A percentile compares a stretch with the other conserved stretches of the same genome.
These are phyloP conservation scores for Sporobolomyces roseus DNA, from an alignment of 768 basidiomycete species.

Conservation along the genomic window DNA sequence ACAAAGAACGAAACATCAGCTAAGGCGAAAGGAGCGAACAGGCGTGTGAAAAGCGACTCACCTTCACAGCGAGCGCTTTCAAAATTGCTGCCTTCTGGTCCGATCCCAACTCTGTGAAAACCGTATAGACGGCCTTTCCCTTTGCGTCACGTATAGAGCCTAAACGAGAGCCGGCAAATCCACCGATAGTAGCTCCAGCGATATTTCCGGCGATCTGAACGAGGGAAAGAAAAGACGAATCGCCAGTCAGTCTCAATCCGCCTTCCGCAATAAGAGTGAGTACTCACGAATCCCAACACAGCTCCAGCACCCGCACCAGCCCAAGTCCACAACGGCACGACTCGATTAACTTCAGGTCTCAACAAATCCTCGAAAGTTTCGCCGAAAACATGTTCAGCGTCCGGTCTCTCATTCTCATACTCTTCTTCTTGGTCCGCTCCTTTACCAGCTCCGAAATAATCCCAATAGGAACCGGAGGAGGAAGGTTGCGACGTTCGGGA, in stretches of 20 bases:
- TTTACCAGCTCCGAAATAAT: slow-evolving; percentile 14
- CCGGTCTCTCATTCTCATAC: slow-evolving; percentile 22
- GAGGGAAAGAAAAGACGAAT: too few relatives aligned
- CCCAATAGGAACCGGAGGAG: slow-evolving; percentile 17
- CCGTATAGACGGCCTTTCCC: slow-evolving; percentile 33
- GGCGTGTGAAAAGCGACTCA: too few relatives aligned
- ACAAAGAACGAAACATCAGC: slow-evolving; percentile 18
- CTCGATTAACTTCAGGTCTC: slow-evolving; percentile 31
- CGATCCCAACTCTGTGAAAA: slow-evolving; percentile 33
- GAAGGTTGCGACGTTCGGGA: background rate
- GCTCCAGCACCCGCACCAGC: slow-evolving; percentile 37
- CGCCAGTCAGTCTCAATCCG: too few relatives aligned
- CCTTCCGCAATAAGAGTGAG: background rate
- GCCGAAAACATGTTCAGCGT: slow-evolving; percentile 39
- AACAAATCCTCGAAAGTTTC: slow-evolving; percentile 41
- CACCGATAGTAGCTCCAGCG: slow-evolving; percentile 38
- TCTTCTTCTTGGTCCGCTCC: background rate
- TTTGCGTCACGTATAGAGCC: slow-evolving; percentile 40
- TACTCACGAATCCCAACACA: slow-evolving; percentile 34
- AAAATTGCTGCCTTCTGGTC: slow-evolving; percentile 37
- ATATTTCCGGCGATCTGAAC: slow-evolving; percentile 38
- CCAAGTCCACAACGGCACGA: slow-evolving; percentile 41
- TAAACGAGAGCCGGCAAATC: slow-evolving; percentile 25
- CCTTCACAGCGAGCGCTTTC: slow-evolving; percentile 24
- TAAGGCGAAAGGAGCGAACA: too few relatives aligned